Percentiles rank a stretch among this genome's conserved stretches.
phyloP scores from a whole-genome alignment of 2,329 filamentous ascomycete genomes.

The Diaporthe destruens region DNA sequence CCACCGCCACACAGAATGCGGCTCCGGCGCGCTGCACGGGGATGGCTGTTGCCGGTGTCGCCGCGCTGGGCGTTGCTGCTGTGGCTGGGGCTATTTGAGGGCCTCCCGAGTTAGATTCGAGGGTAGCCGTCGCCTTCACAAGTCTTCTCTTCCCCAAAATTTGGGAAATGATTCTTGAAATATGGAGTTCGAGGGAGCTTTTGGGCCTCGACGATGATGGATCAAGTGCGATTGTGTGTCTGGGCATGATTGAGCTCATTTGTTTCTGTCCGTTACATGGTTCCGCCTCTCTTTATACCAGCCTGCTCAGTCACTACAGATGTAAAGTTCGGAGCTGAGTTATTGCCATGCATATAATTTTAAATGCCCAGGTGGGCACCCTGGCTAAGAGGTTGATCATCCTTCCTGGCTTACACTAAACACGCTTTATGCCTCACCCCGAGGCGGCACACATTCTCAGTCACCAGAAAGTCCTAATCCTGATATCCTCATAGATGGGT shows the following conservation, averaged over 20 bases:
- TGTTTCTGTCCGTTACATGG: not conserved
- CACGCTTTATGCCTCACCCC: not conserved
- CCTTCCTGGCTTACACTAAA: not conserved
- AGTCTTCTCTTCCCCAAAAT: not conserved
- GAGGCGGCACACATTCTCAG: not conserved
- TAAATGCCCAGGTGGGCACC: not conserved
- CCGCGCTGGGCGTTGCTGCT: conserved; percentile 36
- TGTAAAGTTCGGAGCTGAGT: not conserved
- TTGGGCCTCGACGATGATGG: not conserved
- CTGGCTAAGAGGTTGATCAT: too few species aligned
- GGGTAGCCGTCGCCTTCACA: not conserved
- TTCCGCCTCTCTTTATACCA: not conserved
- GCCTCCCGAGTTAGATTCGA: not conserved
- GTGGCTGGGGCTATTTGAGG: conserved; percentile 37
- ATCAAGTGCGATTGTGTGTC: not conserved
- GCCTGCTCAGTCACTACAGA: conserved; percentile 12
- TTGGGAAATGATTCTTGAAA: not conserved
- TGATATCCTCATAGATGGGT: not conserved
- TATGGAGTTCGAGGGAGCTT: not conserved
- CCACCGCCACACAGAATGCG: conserved; percentile 28
- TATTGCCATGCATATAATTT: conserved; percentile 7
- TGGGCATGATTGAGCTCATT: not conserved
- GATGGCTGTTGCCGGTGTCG: conserved; percentile 35
- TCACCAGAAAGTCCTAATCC: too few species aligned
- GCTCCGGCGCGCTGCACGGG: conserved; percentile 35